phyloP scores from a whole-genome alignment of 371 early-diverging fungal genomes.

The Rhizopus delemar region DNA sequence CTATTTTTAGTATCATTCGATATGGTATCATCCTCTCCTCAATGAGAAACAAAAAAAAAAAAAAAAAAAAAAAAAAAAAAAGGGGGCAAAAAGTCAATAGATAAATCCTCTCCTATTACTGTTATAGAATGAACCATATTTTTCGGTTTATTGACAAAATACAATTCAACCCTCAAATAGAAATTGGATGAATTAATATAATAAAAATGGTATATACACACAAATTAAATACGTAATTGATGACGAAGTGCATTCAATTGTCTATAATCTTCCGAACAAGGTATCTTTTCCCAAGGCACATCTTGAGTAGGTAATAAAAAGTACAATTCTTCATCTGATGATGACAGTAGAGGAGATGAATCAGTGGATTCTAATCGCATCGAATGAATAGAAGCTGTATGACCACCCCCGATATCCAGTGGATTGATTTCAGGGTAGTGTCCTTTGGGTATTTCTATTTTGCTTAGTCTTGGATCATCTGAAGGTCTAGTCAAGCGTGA shows the following conservation, averaged over 20 bases:
- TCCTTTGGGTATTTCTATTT: constrained; percentile 56
- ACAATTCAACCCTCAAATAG: background rate
- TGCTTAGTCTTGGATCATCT: constrained; percentile 40
- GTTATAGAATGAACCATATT: too few relatives aligned
- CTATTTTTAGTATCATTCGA: too few relatives aligned
- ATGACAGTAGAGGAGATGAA: constrained; percentile 27
- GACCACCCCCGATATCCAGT: constrained; percentile 39
- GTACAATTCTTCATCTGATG: constrained; percentile 36
- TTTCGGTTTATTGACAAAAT: too few relatives aligned
- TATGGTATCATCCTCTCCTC: too few relatives aligned
- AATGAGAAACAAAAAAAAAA: too few relatives aligned
- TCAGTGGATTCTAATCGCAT: constrained; percentile 21
- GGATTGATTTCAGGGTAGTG: constrained; percentile 59
- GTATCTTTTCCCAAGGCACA: constrained; percentile 38
- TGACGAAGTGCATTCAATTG: constrained; percentile 46
- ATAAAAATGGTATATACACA: background rate
- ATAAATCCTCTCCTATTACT: too few relatives aligned
- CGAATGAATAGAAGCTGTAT: constrained; percentile 22
- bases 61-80: too few relatives aligned
- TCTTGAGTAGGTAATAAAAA: constrained; percentile 27
- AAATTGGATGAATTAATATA: background rate
- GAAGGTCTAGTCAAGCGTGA: constrained; percentile 51
- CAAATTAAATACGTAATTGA: constrained; percentile 36
- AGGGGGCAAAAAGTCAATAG: too few relatives aligned
- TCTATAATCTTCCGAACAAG: constrained; percentile 48